Base-by-base conservation (phyloP, 805 yeast species). In the Lachancea waltii region DNA sequence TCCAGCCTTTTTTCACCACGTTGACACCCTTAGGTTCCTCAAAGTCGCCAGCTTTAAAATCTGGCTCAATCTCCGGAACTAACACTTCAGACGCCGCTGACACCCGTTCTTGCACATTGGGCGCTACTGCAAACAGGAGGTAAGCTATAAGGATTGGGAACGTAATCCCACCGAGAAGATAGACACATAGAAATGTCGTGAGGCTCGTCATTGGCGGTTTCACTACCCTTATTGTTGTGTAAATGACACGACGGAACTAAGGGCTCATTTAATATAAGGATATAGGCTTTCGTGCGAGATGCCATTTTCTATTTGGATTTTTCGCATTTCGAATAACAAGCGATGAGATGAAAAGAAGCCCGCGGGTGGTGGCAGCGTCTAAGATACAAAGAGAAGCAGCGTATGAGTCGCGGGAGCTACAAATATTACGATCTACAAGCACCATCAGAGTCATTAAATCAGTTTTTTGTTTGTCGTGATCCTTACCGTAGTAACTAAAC, bases 121-220 rank as follows among this genome's bases (percentile, higher is more conserved):
- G 65, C 33, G 69, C 62, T 25, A 67, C 47, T 46, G 58, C 72
- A 14, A 73, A 42, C 23, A 70, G 54, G 10, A 29, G 20, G 20
- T 22, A 24, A 1, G 54, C 49, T 2, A 69, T 21, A 0, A 77
- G 25, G 1, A 75, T 41, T 16, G 85, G 58, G 45, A 89, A 75
- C 0, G 96, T 85, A 6, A 86, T 35, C 0, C 96, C 96, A 5
- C 97, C 97, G 3, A 83, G 30, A 2, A 85, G 35, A 54, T 85
- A 86, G 0, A 71, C 64, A 14, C 65, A 48, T 0, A 79, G 27
- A 30, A 68, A 60, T n/a, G 48, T 39, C 25, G 58, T 42, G 3
- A 66, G 30, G 49, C 60, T 48, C 13, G 40, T 44, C 63, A 55
- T 55, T 30, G 19, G 16, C 32, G 19, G 14, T 17, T 13, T 11